These are phyloP conservation scores for Magnusiomyces magnusii DNA, from an alignment of 1,139 yeast species.

Conservation along the genomic window DNA sequence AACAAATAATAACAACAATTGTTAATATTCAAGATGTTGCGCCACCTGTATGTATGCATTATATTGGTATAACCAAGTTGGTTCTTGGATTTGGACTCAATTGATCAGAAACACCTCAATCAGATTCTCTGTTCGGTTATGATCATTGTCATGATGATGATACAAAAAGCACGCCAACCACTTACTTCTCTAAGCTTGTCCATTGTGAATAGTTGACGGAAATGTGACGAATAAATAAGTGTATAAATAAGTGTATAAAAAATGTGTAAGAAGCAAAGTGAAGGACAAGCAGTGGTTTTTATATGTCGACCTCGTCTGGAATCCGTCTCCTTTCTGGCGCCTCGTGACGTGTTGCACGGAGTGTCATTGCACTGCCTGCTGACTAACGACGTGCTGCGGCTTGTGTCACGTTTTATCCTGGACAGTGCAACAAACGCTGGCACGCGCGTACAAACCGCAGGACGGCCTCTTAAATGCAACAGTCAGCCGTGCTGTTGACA, in stretches of 20 bases:
- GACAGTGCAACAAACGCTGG: too few relatives aligned
- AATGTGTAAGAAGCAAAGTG: neutral
- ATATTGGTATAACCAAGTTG: neutral
- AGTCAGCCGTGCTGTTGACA: too few relatives aligned
- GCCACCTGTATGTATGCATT: neutral
- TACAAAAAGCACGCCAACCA: too few relatives aligned
- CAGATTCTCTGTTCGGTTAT: too few relatives aligned
- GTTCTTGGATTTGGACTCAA: too few relatives aligned
- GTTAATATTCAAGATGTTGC: neutral
- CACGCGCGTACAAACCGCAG: too few relatives aligned
- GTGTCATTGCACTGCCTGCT: neutral
- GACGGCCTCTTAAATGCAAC: too few relatives aligned
- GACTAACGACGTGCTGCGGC: too few relatives aligned
- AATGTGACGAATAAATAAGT: neutral
- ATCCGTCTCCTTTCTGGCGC: neutral
- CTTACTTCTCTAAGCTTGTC: slow-evolving; percentile 47
- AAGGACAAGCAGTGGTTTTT: neutral
- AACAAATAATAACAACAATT: neutral
- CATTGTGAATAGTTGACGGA: slow-evolving; percentile 30
- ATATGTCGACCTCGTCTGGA: neutral
- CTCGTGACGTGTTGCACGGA: neutral
- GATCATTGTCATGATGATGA: too few relatives aligned
- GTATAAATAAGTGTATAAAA: neutral
- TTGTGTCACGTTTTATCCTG: too few relatives aligned
- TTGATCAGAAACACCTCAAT: too few relatives aligned